Conservation (phyloP, 1,284 basidiomycete genomes). For the Papiliotrema fonsecae region DNA sequence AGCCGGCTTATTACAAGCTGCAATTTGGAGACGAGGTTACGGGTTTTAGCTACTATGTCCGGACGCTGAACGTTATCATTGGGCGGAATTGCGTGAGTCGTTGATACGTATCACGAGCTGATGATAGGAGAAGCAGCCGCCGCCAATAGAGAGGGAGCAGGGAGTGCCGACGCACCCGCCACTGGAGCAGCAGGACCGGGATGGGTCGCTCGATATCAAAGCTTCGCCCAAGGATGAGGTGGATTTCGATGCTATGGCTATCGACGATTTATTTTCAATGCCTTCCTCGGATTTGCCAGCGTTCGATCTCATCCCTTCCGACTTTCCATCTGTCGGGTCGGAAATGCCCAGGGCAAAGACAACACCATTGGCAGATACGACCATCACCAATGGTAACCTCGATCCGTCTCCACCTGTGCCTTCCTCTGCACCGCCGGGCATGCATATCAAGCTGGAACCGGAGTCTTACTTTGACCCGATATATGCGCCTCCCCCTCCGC, state of each 20-base stretch:
- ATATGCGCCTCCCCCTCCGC: conserved; percentile 35
- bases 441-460: conserved; percentile 3
- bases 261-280: no score
- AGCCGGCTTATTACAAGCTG: conserved; percentile 48
- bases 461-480: conserved; percentile 8
- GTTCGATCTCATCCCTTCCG: background rate
- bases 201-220: background rate
- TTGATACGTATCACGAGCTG: background rate
- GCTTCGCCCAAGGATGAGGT: no score
- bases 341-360: background rate
- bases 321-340: no score
- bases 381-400: background rate
- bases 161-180: conserved; percentile 1
- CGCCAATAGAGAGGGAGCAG: background rate
- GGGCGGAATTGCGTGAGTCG: conserved; percentile 42
- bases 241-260: no score
- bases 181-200: background rate
- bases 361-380: background rate
- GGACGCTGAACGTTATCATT: conserved; percentile 45
- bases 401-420: background rate
- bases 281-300: no score
- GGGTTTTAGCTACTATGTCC: conserved; percentile 48
- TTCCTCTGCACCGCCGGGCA: background rate
- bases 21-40: conserved; percentile 47
- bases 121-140: background rate